Evolutionary conservation across 305 asterid genomes (phyloP), one percentile per base, ranked within the genome.

Genomic region (Fraxinus paxiana): DNA sequence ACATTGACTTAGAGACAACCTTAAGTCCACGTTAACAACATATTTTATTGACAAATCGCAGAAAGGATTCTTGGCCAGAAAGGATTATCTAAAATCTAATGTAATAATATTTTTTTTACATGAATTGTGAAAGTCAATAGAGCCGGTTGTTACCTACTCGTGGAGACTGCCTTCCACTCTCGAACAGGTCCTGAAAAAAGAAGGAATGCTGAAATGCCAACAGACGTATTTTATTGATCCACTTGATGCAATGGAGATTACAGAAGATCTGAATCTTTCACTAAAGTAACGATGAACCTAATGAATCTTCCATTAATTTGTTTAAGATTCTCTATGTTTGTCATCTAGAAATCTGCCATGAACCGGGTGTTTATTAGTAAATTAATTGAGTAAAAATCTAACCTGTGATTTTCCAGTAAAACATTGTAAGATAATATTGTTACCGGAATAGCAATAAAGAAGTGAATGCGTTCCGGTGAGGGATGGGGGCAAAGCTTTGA

Each of bases 1-100:
- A 77, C 43, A 85, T 85, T 85, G 90, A 82, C 90, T 85, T 83
- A 46, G 46, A 83, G 81, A 77, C 72, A 75, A 37, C 82, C 30
- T 59, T 31, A 85, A 85, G 87, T 87, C 86, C 48, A 72, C 75
- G 65, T 30, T 75, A 69, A 56, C 5, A 17, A 59, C 69, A 59
- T 59, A 82, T 73, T 82, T 73, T 77, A 33, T 67, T 61, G 67
- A 24, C 82, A 73, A 87, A 17, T 81, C 72, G 85, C 80, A 75
- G 70, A 20, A 22, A 84, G 3, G 20, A 77, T 67, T 46, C 35
- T 46, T 72, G 79, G 65, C 20, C 67, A 54, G 12, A 59, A 59
- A 59, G 30, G 30, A 63, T 20, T 69, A 26, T 78, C 65, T 56
- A 6, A n/a, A 70, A 28, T 61, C 31, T 2, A n/a, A 83, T 73